Percentiles rank a stretch among this genome's conserved stretches.
Evolutionary conservation across 2,329 filamentous ascomycete species (phyloP).

Genomic region (Chrysoporthe puriensis): DNA sequence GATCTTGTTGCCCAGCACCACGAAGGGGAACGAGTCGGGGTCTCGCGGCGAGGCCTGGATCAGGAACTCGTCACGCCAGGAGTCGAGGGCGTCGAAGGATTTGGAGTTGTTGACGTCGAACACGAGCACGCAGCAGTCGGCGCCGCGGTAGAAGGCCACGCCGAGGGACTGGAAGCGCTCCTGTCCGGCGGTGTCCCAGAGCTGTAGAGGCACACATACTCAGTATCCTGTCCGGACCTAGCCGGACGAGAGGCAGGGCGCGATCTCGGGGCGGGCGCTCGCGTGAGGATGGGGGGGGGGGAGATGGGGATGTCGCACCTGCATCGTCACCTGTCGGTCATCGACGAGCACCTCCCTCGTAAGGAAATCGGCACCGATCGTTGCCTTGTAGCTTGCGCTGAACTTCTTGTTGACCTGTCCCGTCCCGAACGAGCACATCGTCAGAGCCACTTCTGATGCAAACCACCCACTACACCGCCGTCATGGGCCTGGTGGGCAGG

Average conservation of each 20-base stretch:
- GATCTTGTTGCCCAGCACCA: constrained; percentile 98
- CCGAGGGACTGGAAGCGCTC: constrained; percentile 93
- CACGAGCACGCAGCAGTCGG: constrained; percentile 96
- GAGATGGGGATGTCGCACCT: constrained; percentile 43
- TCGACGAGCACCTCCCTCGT: constrained; percentile 98
- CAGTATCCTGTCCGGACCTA: not conserved
- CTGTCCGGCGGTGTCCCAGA: constrained; percentile 97
- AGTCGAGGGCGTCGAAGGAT: constrained; percentile 97
- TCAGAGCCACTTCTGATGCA: constrained; percentile 15
- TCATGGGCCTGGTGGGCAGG: not conserved
- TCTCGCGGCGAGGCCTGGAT: constrained; percentile 97
- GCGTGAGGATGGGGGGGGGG: not conserved
- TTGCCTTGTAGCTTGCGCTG: constrained; percentile 99
- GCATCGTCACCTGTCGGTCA: constrained; percentile 97
- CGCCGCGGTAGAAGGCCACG: constrained; percentile 95
- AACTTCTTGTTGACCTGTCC: constrained; percentile 99
- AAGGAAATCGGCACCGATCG: constrained; percentile 97
- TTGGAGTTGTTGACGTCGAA: constrained; percentile 99
- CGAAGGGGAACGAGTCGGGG: constrained; percentile 96
- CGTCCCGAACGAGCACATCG: constrained; percentile 24
- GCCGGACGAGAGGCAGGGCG: not conserved
- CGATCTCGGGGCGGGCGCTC: not conserved
- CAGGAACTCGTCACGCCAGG: constrained; percentile 97
- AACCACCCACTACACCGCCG: not conserved
- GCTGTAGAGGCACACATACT: constrained; percentile 52